Conservation (phyloP, 2,329 filamentous ascomycete genomes). For the Alternaria sp. region DNA sequence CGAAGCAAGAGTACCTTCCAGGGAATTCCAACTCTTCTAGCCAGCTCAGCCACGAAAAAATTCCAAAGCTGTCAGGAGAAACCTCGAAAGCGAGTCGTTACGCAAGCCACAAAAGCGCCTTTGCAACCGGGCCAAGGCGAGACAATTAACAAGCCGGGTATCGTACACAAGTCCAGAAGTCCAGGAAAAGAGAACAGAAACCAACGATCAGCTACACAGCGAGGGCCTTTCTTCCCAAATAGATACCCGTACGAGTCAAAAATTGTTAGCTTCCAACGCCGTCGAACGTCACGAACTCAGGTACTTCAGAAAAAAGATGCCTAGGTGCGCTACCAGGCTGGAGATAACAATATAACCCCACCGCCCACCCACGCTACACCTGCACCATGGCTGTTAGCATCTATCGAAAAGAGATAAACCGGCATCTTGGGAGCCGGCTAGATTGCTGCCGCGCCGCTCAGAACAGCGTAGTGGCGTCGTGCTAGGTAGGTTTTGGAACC, state of each 20-base stretch:
- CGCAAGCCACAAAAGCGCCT: slow-evolving; percentile 2
- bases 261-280: neutral
- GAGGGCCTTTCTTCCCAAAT: neutral
- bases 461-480: neutral
- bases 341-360: neutral
- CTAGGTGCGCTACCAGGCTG: neutral
- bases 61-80: neutral
- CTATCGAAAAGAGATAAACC: slow-evolving; percentile 2
- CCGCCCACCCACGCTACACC: neutral
- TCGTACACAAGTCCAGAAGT: neutral
- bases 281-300: neutral
- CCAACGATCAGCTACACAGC: neutral
- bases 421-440: neutral
- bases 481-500: neutral
- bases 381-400: slow-evolving; percentile 4
- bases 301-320: neutral
- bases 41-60: neutral
- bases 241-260: neutral
- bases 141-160: neutral
- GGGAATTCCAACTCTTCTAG: neutral
- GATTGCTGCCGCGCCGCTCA: neutral
- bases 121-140: neutral
- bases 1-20: neutral
- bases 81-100: neutral
- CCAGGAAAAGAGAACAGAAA: too few species aligned